Conservation (phyloP, 2,329 filamentous ascomycete genomes). For the Colletotrichum nymphaeae region DNA sequence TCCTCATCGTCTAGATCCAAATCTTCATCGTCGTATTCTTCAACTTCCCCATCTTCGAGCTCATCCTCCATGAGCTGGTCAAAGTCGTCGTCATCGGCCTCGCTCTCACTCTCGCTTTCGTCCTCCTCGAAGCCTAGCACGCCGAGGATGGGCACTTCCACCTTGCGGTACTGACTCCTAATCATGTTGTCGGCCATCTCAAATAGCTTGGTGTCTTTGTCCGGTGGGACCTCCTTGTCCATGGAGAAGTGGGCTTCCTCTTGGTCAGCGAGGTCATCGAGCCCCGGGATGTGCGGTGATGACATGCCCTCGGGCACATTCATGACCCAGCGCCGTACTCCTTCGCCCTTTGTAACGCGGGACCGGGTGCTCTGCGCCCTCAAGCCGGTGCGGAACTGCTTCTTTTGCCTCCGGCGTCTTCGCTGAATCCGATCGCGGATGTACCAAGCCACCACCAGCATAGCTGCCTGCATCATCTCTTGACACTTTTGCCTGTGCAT, state of each 20-base stretch:
- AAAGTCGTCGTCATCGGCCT: slow-evolving; percentile 38
- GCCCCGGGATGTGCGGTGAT: slow-evolving; percentile 44
- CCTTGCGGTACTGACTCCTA: slow-evolving; percentile 58
- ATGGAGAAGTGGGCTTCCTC: slow-evolving; percentile 55
- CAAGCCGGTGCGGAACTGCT: slow-evolving; percentile 53
- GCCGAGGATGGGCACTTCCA: slow-evolving; percentile 59
- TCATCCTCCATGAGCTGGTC: slow-evolving; percentile 42
- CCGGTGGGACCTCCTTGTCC: slow-evolving; percentile 50
- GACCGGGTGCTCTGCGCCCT: slow-evolving; percentile 45
- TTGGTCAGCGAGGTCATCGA: slow-evolving; percentile 45
- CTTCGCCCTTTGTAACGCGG: slow-evolving; percentile 52
- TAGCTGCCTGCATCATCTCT: slow-evolving; percentile 61
- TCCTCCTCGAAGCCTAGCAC: slow-evolving; percentile 57
- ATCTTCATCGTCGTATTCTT: slow-evolving; percentile 40
- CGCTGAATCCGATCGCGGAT: slow-evolving; percentile 59
- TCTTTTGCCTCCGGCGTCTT: slow-evolving; percentile 53
- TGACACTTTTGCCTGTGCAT: slow-evolving; percentile 59
- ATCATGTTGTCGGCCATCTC: slow-evolving; percentile 59
- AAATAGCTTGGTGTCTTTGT: slow-evolving; percentile 57
- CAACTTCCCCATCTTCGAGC: slow-evolving; percentile 42
- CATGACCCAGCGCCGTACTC: slow-evolving; percentile 57
- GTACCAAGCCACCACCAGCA: slow-evolving; percentile 62
- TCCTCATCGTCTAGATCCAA: slow-evolving; percentile 35
- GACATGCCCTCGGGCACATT: slow-evolving; percentile 49
- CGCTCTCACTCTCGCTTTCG: slow-evolving; percentile 50